These are phyloP conservation scores for Coffea canephora DNA, from an alignment of 257 asterid species.

Conservation along the genomic window DNA sequence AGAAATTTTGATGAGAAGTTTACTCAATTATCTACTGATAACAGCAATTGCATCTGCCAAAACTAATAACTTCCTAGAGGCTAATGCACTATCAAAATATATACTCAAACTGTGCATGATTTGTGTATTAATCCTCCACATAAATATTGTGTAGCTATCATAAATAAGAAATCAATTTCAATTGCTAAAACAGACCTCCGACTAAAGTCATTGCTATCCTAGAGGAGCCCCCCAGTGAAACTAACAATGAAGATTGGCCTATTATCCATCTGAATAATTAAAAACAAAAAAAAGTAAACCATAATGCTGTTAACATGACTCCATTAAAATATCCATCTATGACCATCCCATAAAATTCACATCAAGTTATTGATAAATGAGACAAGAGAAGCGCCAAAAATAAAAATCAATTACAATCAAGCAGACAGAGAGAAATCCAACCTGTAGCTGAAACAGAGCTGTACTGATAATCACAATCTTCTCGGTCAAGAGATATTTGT, in stretches of 20 bases:
- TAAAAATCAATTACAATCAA: slow-evolving; percentile 8
- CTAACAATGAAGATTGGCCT: too few species aligned
- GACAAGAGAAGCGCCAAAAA: not conserved
- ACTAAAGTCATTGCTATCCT: not conserved
- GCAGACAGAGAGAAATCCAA: slow-evolving; percentile 19
- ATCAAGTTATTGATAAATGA: not conserved
- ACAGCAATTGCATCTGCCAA: not conserved
- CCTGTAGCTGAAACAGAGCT: slow-evolving; percentile 73
- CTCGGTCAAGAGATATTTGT: slow-evolving; percentile 76
- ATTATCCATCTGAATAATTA: not conserved
- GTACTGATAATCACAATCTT: slow-evolving; percentile 72
- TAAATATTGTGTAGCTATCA: not conserved
- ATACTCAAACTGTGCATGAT: not conserved
- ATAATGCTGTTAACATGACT: not conserved
- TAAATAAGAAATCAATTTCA: not conserved
- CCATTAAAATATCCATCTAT: not conserved
- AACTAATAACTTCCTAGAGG: not conserved
- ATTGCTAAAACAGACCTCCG: not conserved
- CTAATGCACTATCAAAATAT: not conserved
- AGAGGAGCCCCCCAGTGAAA: not conserved
- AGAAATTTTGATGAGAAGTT: not conserved
- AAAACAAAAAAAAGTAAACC: too few species aligned
- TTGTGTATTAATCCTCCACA: not conserved
- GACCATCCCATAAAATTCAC: not conserved
- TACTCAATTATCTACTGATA: not conserved